Conservation (phyloP, 2,329 filamentous ascomycete genomes). For the Verticillium nubilum region DNA sequence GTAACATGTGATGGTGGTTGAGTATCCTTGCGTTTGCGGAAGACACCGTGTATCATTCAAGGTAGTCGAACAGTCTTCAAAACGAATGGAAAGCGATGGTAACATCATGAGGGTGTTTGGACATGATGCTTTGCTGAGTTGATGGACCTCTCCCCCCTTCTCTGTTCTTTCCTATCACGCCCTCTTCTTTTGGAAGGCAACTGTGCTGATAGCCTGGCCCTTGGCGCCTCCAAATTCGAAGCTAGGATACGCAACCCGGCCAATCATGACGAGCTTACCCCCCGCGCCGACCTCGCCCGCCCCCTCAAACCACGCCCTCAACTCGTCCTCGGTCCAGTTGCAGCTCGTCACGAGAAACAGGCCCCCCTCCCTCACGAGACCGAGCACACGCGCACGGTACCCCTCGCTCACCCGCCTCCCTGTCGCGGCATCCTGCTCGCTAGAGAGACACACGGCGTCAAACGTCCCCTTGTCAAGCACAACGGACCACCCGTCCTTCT, state of each 20-base stretch:
- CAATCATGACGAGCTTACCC: conserved; percentile 54
- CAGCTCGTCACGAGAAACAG: conserved; percentile 87
- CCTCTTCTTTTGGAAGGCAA: conserved; percentile 62
- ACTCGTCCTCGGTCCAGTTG: conserved; percentile 93
- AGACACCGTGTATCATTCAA: neutral
- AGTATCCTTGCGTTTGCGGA: neutral
- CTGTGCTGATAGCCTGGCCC: conserved; percentile 81
- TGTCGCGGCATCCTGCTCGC: conserved; percentile 40
- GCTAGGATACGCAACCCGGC: conserved; percentile 71
- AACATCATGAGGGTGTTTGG: neutral
- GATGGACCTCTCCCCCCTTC: neutral
- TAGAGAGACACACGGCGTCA: conserved; percentile 80
- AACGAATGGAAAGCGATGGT: neutral
- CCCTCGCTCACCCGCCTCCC: conserved; percentile 64
- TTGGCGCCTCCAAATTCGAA: conserved; percentile 87
- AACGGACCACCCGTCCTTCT: conserved; percentile 67
- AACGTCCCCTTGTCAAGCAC: conserved; percentile 98
- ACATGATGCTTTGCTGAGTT: neutral
- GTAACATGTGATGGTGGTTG: neutral
- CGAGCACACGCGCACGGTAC: conserved; percentile 65
- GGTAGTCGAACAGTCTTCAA: neutral
- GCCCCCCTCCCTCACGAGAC: conserved; percentile 64
- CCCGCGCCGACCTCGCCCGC: conserved; percentile 14
- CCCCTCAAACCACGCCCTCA: conserved; percentile 70
- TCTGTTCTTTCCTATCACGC: neutral